Conservation (phyloP, 768 basidiomycete genomes). For the Tephrocybe sp. region DNA sequence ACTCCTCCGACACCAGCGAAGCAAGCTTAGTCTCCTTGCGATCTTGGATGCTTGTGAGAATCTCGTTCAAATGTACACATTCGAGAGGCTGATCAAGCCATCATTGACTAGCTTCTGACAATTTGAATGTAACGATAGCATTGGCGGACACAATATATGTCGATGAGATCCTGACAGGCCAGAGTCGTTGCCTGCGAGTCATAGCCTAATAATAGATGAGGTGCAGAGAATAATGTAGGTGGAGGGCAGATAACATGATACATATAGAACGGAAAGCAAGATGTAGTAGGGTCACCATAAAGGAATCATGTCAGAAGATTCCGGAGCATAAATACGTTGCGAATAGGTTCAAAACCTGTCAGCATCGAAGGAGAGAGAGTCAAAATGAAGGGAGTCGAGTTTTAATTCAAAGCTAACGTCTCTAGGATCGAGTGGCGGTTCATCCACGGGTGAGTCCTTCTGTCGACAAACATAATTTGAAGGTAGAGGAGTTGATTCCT, state of each 20-base stretch:
- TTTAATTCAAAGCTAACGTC: slow-evolving; percentile 61
- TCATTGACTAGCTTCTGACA: background rate
- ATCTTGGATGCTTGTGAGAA: background rate
- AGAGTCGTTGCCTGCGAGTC: too few relatives aligned
- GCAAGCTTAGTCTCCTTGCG: slow-evolving; percentile 1
- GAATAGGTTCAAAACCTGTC: slow-evolving; percentile 41
- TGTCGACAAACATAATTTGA: background rate
- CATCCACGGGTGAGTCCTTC: background rate
- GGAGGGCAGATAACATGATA: slow-evolving; percentile 3
- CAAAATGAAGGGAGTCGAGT: slow-evolving; percentile 73
- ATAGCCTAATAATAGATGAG: background rate
- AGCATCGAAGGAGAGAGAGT: slow-evolving; percentile 64
- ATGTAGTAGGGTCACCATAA: background rate
- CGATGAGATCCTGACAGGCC: slow-evolving; percentile 5
- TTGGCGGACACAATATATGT: slow-evolving; percentile 11
- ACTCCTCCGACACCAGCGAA: slow-evolving; percentile 32
- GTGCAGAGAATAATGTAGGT: background rate
- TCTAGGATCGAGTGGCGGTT: slow-evolving; percentile 17
- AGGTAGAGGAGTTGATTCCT: slow-evolving; percentile 7
- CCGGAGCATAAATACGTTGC: background rate
- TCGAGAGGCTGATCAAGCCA: background rate
- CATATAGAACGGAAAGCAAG: background rate
- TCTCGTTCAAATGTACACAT: background rate
- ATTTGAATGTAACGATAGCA: background rate
- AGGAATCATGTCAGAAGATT: slow-evolving; percentile 1